A percentile compares a stretch with the other conserved stretches of the same genome.
Evolutionary conservation across 2,329 filamentous ascomycete species (phyloP).

Genomic region (Penicillium nordicum): DNA sequence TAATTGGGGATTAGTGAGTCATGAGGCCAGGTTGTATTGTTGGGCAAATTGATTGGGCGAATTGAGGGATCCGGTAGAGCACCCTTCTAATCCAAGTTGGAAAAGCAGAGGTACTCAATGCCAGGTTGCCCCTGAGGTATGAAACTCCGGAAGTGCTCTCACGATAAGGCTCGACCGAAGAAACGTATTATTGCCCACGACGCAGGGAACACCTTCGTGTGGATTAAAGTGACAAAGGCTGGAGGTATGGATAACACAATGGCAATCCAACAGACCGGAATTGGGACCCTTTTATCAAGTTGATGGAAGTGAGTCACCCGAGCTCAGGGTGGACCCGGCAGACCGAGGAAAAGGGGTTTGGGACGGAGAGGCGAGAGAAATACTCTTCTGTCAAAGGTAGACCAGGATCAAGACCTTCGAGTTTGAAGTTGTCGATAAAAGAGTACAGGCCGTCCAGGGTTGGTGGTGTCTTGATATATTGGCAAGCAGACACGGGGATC

Average conservation of each 20-base stretch:
- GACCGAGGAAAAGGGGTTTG: slow-evolving; percentile 3
- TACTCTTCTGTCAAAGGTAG: slow-evolving; percentile 6
- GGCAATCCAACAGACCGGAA: neutral
- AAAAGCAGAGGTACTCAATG: slow-evolving; percentile 22
- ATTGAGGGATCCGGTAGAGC: slow-evolving; percentile 23
- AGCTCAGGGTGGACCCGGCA: slow-evolving; percentile 6
- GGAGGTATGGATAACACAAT: neutral
- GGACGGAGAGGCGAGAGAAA: neutral
- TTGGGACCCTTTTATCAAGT: slow-evolving; percentile 3
- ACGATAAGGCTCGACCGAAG: slow-evolving; percentile 1
- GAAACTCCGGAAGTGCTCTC: slow-evolving; percentile 7
- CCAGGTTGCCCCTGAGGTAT: slow-evolving; percentile 21
- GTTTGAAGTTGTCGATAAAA: slow-evolving; percentile 11
- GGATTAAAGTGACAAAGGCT: slow-evolving; percentile 5
- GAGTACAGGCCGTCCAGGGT: slow-evolving; percentile 14
- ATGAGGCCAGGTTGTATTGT: slow-evolving; percentile 18
- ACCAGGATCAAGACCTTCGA: slow-evolving; percentile 4
- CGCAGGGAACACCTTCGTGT: slow-evolving; percentile 1
- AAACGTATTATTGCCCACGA: neutral
- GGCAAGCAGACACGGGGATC: slow-evolving; percentile 3
- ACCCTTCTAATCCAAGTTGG: slow-evolving; percentile 22
- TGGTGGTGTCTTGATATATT: slow-evolving; percentile 11
- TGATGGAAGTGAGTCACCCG: slow-evolving; percentile 10
- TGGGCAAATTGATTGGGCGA: neutral
- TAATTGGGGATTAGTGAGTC: slow-evolving; percentile 27